These are phyloP conservation scores for Ilex asprella DNA, from an alignment of 257 asterid genomes.

Conservation along the genomic window DNA sequence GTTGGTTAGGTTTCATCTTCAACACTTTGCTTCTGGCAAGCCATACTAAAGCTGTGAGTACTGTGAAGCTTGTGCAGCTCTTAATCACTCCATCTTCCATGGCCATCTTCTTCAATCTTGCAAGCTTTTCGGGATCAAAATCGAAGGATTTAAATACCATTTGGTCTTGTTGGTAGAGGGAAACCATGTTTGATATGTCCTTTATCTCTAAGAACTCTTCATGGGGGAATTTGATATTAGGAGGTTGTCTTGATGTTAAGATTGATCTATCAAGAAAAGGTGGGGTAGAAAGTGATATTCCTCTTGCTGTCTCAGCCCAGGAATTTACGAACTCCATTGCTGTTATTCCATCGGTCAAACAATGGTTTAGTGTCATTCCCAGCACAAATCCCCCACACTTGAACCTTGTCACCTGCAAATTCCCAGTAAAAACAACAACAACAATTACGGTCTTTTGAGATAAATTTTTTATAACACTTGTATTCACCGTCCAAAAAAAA, in stretches of 20 bases:
- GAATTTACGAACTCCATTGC: conserved; percentile 22
- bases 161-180: conserved; percentile 4
- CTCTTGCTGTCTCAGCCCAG: conserved; percentile 24
- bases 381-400: conserved; percentile 21
- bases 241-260: conserved; percentile 15
- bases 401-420: conserved; percentile 18
- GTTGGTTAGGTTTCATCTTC: conserved; percentile 11
- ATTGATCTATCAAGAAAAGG: conserved; percentile 18
- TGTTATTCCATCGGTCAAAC: conserved; percentile 12
- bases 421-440: neutral
- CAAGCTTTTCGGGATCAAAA: neutral
- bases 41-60: conserved; percentile 17
- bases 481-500: no score
- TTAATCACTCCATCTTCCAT: neutral
- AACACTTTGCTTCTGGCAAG: conserved; percentile 9
- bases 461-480: no score
- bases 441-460: neutral
- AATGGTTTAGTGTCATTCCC: conserved; percentile 15
- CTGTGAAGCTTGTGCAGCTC: conserved; percentile 14
- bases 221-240: conserved; percentile 7
- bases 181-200: conserved; percentile 12
- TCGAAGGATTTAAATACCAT: conserved; percentile 9
- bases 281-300: neutral
- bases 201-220: conserved; percentile 16
- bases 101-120: neutral